Conservation (phyloP, 257 asterid species). For the Eucommia ulmoides region DNA sequence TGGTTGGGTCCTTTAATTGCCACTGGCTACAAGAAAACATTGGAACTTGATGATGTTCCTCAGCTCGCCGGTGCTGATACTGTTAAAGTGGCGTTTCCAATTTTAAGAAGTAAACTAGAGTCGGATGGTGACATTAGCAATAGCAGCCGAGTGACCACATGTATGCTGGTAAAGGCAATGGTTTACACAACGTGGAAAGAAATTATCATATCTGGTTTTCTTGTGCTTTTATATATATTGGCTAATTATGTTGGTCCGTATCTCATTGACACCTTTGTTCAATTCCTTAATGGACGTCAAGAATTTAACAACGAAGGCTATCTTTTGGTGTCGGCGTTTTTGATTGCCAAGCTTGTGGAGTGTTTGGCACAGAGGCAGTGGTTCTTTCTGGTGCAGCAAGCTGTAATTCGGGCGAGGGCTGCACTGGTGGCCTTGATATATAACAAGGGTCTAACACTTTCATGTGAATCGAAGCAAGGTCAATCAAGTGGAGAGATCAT, state of each 20-base stretch:
- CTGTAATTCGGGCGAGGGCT: conserved; percentile 67
- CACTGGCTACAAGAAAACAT: conserved; percentile 43
- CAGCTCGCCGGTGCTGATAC: conserved; percentile 47
- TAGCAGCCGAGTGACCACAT: conserved; percentile 33
- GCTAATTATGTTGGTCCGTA: conserved; percentile 68
- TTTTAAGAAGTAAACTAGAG: conserved; percentile 37
- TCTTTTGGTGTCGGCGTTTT: conserved; percentile 41
- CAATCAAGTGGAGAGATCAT: conserved; percentile 77
- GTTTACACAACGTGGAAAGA: conserved; percentile 41
- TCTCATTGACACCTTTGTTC: conserved; percentile 70
- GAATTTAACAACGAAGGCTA: conserved; percentile 42
- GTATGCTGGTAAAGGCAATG: conserved; percentile 63
- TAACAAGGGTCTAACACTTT: conserved; percentile 58
- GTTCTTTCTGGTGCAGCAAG: conserved; percentile 66
- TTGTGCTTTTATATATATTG: conserved; percentile 29
- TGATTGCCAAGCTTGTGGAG: conserved; percentile 59
- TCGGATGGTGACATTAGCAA: conserved; percentile 22
- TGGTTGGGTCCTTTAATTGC: conserved; percentile 68
- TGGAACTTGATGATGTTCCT: conserved; percentile 91
- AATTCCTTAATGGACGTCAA: conserved; percentile 46
- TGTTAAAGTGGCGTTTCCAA: conserved; percentile 47
- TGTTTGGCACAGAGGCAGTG: conserved; percentile 63
- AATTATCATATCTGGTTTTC: conserved; percentile 33
- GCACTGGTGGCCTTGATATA: conserved; percentile 70
- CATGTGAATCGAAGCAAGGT: conserved; percentile 60